A percentile compares a stretch with the other conserved stretches of the same genome.
These are phyloP conservation scores for Fagopyrum esculentum DNA, from an alignment of 148 eudicot genomes.

Conservation along the genomic window DNA sequence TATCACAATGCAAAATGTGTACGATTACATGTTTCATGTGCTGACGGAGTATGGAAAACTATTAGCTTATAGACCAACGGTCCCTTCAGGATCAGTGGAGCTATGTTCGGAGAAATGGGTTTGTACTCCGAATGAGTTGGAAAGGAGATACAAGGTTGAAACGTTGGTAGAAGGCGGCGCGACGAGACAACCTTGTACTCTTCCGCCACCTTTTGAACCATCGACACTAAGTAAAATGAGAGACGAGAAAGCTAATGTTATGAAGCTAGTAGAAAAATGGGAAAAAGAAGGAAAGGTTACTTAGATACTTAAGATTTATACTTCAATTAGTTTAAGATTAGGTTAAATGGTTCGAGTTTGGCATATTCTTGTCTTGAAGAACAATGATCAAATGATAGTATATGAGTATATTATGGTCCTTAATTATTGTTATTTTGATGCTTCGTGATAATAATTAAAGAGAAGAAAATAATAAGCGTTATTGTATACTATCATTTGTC, in stretches of 20 bases:
- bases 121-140: constrained; percentile 21
- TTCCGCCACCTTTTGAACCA: constrained; percentile 22
- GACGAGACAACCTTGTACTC: constrained; percentile 19
- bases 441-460: no score
- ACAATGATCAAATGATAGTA: no score
- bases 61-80: constrained; percentile 26
- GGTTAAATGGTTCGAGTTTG: no score
- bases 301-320: not conserved
- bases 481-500: no score
- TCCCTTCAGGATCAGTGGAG: constrained; percentile 26
- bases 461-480: no score
- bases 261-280: constrained; percentile 1
- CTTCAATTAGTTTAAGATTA: not conserved
- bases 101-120: constrained; percentile 28
- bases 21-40: constrained; percentile 38
- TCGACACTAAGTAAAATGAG: not conserved
- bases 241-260: not conserved
- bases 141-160: constrained; percentile 19
- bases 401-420: no score
- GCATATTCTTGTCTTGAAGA: no score
- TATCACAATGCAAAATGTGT: constrained; percentile 27
- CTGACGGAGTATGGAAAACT: constrained; percentile 31
- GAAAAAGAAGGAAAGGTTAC: constrained; percentile 1
- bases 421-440: no score
- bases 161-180: constrained; percentile 22